Percentiles rank a stretch among this genome's conserved stretches.
Evolutionary conservation across 352 stramenopile genomes (phyloP).

Genomic region (Pythium apleroticum): DNA sequence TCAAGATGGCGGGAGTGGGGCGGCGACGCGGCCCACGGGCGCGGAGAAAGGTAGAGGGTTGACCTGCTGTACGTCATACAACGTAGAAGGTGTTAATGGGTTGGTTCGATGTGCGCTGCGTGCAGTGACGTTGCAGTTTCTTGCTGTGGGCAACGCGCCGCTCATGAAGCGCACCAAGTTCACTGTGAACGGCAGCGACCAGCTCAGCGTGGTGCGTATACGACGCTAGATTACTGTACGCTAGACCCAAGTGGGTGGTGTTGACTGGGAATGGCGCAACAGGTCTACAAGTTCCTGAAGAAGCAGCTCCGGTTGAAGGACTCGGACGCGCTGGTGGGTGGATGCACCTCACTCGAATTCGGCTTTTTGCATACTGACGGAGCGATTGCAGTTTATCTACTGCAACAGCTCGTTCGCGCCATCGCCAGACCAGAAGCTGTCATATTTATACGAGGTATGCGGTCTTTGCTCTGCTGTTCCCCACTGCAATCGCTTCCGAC

Average conservation of each 20-base stretch:
- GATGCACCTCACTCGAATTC: background rate
- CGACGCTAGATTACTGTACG: too few relatives aligned
- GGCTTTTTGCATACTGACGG: background rate
- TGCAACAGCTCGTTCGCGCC: constrained; percentile 87
- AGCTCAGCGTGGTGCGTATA: constrained; percentile 66
- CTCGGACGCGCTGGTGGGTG: constrained; percentile 59
- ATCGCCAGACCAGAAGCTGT: constrained; percentile 78
- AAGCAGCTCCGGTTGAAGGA: constrained; percentile 84
- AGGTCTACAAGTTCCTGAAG: constrained; percentile 86
- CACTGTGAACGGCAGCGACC: constrained; percentile 71
- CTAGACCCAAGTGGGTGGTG: too few relatives aligned
- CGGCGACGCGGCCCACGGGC: constrained; percentile 25
- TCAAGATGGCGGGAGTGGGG: background rate
- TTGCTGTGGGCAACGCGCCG: constrained; percentile 72
- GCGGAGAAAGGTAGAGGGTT: constrained; percentile 40
- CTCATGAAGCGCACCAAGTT: constrained; percentile 90
- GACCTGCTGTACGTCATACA: background rate
- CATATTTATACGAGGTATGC: constrained; percentile 71
- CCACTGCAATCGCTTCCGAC: background rate
- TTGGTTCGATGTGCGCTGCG: background rate
- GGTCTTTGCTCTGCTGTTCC: background rate
- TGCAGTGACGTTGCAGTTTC: constrained; percentile 85
- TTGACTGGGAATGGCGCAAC: background rate
- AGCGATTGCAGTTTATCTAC: constrained; percentile 72
- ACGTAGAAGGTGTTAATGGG: background rate